Evolutionary conservation across 2,329 filamentous ascomycete species (phyloP).

Genomic region (Didymellaceae sp.): DNA sequence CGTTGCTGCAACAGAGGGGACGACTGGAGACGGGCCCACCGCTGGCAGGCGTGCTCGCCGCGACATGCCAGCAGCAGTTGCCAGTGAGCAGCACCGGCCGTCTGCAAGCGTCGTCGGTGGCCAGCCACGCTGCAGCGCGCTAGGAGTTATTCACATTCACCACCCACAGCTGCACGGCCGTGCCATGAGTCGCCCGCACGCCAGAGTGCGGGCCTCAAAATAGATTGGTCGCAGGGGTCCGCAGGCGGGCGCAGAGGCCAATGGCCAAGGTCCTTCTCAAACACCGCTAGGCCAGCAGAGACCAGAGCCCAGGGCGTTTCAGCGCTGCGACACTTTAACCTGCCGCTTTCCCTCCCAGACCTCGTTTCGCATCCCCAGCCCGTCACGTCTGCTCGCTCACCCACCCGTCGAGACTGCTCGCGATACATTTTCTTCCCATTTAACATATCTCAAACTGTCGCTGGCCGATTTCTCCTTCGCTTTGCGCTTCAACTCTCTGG

Average conservation of each 20-base stretch:
- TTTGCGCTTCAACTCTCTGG: slow-evolving; percentile 48
- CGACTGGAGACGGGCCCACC: slow-evolving; percentile 15
- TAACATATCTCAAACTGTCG: slow-evolving; percentile 47
- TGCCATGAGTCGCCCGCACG: slow-evolving; percentile 29
- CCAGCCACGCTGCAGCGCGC: slow-evolving; percentile 1
- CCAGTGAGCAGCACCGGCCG: background rate
- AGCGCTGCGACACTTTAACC: slow-evolving; percentile 50
- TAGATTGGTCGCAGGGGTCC: slow-evolving; percentile 21
- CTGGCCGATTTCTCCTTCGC: slow-evolving; percentile 44
- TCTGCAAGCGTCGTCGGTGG: too few relatives aligned
- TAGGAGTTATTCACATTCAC: slow-evolving; percentile 13
- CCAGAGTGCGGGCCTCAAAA: slow-evolving; percentile 24
- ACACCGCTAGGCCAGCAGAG: slow-evolving; percentile 46
- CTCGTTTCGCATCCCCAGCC: slow-evolving; percentile 47
- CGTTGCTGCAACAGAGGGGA: slow-evolving; percentile 8
- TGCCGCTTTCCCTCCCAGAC: slow-evolving; percentile 47
- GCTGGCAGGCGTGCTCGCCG: slow-evolving; percentile 5
- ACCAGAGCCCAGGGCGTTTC: slow-evolving; percentile 38
- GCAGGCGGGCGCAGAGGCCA: slow-evolving; percentile 14
- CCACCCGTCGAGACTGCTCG: slow-evolving; percentile 42
- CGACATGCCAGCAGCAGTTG: slow-evolving; percentile 8
- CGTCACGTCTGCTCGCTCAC: slow-evolving; percentile 36
- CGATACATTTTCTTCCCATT: slow-evolving; percentile 47
- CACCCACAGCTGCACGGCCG: slow-evolving; percentile 23
- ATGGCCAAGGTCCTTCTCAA: slow-evolving; percentile 28